phyloP scores from a whole-genome alignment of 2,329 filamentous ascomycete genomes.

The Arachnomyces sp. region DNA sequence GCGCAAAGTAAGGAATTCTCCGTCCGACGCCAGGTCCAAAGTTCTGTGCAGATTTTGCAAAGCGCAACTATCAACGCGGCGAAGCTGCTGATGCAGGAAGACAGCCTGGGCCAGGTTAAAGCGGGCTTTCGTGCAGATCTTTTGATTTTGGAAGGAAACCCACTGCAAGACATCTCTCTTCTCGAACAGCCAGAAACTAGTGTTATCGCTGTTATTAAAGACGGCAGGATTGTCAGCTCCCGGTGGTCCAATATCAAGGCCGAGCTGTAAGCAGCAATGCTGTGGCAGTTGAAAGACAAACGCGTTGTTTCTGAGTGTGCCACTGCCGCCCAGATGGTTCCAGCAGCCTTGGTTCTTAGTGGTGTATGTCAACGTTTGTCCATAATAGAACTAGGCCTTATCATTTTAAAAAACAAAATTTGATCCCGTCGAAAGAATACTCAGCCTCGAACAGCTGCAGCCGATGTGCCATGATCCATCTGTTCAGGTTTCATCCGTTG shows the following conservation, averaged over 20 bases:
- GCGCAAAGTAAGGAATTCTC: constrained; percentile 46
- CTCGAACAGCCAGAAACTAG: constrained; percentile 41
- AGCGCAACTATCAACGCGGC: constrained; percentile 49
- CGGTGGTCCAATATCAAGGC: constrained; percentile 18
- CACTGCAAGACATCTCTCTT: constrained; percentile 48
- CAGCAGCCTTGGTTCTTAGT: no score
- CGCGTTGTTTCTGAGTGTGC: no score
- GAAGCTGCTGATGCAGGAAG: constrained; percentile 40
- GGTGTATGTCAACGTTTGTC: no score
- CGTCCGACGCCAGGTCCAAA: constrained; percentile 38
- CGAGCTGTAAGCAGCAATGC: no score
- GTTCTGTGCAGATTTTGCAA: constrained; percentile 39
- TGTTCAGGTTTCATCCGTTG: no score
- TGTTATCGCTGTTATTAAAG: constrained; percentile 48
- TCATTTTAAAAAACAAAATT: no score
- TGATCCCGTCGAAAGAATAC: no score
- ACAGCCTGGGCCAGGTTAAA: constrained; percentile 44
- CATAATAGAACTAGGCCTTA: no score
- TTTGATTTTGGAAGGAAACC: constrained; percentile 46
- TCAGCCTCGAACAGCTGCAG: no score
- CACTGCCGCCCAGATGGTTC: no score
- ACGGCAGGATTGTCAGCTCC: constrained; percentile 45
- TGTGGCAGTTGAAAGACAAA: no score
- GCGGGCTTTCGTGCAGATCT: constrained; percentile 48
- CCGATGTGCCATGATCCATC: no score